These are phyloP conservation scores for Tolypocladium sp. DNA, from an alignment of 2,329 filamentous ascomycete species.

Conservation along the genomic window DNA sequence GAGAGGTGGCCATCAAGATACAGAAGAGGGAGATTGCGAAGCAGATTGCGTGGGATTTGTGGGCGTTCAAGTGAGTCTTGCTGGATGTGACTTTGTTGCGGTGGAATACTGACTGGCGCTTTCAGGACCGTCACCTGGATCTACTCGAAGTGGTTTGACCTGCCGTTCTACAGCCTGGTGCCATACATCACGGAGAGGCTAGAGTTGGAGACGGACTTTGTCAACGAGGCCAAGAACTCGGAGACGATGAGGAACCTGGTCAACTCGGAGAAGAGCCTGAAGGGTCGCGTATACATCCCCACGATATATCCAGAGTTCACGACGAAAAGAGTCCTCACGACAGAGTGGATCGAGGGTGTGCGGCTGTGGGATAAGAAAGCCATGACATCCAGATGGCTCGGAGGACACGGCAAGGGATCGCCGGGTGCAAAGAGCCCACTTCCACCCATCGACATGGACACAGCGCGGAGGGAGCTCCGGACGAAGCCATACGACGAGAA, in stretches of 20 bases:
- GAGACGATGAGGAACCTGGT: constrained; percentile 75
- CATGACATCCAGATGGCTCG: constrained; percentile 69
- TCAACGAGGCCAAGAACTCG: constrained; percentile 83
- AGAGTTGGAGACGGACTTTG: constrained; percentile 87
- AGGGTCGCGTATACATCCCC: constrained; percentile 79
- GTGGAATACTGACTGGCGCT: neutral
- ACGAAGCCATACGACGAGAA: constrained; percentile 45
- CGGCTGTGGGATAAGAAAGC: constrained; percentile 85
- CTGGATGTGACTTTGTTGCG: neutral
- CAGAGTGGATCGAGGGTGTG: constrained; percentile 96
- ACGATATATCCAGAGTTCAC: constrained; percentile 75
- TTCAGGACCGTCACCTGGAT: constrained; percentile 65
- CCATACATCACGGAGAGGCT: constrained; percentile 92
- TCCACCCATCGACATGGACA: constrained; percentile 35
- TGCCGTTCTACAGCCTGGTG: constrained; percentile 85
- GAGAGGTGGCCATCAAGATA: constrained; percentile 91
- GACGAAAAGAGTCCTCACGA: constrained; percentile 77
- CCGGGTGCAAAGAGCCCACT: constrained; percentile 66
- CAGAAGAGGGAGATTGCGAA: constrained; percentile 90
- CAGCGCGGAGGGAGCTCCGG: constrained; percentile 34
- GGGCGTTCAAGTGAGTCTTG: constrained; percentile 73
- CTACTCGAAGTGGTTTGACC: constrained; percentile 81
- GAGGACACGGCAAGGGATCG: constrained; percentile 65
- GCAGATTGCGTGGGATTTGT: constrained; percentile 90
- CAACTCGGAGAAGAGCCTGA: constrained; percentile 63